Percentiles rank a stretch among this genome's conserved stretches.
phyloP scores from a whole-genome alignment of 768 basidiomycete species.

The Suillus discolor region DNA sequence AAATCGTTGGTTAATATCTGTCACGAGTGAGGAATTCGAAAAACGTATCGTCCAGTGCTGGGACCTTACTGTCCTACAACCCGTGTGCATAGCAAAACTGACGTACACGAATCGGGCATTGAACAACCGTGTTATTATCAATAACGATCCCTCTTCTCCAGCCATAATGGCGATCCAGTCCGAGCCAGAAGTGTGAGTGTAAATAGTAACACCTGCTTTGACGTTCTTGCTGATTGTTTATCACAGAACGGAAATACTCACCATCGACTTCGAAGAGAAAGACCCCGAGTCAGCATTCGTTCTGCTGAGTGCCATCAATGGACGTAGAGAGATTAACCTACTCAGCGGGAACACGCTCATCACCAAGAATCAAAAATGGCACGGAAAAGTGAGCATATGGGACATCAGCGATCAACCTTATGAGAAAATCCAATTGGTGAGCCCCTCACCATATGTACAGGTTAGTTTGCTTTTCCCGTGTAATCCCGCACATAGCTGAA shows the following conservation, averaged over 20 bases:
- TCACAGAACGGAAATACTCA: constrained; percentile 44
- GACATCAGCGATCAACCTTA: constrained; percentile 32
- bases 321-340: constrained; percentile 34
- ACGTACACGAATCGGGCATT: constrained; percentile 31
- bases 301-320: constrained; percentile 33
- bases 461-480: constrained; percentile 22
- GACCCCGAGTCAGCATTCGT: constrained; percentile 42
- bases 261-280: constrained; percentile 38
- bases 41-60: constrained; percentile 54
- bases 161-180: constrained; percentile 46
- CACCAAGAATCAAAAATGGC: constrained; percentile 32
- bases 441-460: constrained; percentile 33
- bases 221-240: background rate
- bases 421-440: constrained; percentile 38
- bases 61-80: constrained; percentile 43
- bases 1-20: constrained; percentile 49
- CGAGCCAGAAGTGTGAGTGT: constrained; percentile 37
- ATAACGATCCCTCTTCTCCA: constrained; percentile 36
- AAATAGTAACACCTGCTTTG: background rate
- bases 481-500: background rate
- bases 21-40: constrained; percentile 32
- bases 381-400: constrained; percentile 38
- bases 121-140: constrained; percentile 49
- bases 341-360: constrained; percentile 42
- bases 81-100: constrained; percentile 46